Evolutionary conservation across 1,284 basidiomycete species (phyloP).

Genomic region (Puccinia hordei): DNA sequence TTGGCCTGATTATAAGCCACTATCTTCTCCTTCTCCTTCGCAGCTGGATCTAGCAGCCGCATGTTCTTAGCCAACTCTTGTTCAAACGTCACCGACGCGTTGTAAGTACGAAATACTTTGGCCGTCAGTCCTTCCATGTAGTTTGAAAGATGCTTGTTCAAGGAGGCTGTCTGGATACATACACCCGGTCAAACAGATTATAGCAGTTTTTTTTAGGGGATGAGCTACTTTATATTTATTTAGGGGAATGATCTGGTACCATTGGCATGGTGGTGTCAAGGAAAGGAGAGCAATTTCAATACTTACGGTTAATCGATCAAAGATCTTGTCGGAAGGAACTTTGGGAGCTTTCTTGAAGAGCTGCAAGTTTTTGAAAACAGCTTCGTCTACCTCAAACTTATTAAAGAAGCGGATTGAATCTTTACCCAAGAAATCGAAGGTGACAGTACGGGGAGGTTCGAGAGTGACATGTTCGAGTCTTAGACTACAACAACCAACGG

Average conservation of each 20-base stretch:
- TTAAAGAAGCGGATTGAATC: slow-evolving; percentile 96
- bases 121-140: slow-evolving; percentile 96
- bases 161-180: slow-evolving; percentile 68
- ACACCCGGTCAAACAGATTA: neutral
- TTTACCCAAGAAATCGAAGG: slow-evolving; percentile 96
- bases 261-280: neutral
- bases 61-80: slow-evolving; percentile 74
- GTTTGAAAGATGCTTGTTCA: slow-evolving; percentile 85
- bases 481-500: slow-evolving; percentile 92
- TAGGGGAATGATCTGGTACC: neutral
- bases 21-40: slow-evolving; percentile 83
- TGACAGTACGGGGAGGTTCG: slow-evolving; percentile 75
- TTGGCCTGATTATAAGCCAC: slow-evolving; percentile 95
- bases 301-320: slow-evolving; percentile 70
- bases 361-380: slow-evolving; percentile 86
- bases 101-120: slow-evolving; percentile 98
- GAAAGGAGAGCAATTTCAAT: neutral
- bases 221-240: neutral
- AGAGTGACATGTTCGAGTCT: slow-evolving; percentile 92
- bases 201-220: neutral
- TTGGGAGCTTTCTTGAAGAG: slow-evolving; percentile 89
- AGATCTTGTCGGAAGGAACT: slow-evolving; percentile 77
- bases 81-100: slow-evolving; percentile 92
- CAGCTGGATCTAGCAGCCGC: slow-evolving; percentile 64
- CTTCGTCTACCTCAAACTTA: slow-evolving; percentile 77